Evolutionary conservation across 768 basidiomycete species (phyloP), one percentile per base, ranked within the genome.

Genomic region (Gyrodon lividus): DNA sequence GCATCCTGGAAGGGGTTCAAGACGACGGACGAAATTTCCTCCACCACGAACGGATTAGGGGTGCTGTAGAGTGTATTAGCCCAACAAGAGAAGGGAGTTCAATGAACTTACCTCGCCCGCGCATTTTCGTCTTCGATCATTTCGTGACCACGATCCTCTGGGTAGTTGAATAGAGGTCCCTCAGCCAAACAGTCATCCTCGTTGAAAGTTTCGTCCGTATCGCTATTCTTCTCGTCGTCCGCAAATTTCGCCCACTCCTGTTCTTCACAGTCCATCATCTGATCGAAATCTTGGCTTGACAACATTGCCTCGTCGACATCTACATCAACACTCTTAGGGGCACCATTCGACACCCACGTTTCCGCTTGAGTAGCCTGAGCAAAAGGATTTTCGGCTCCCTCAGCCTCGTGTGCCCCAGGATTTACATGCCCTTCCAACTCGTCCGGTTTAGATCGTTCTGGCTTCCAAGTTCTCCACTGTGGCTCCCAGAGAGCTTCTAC

Each of bases 401-500:
- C 55, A 0, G 24, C 34, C 20, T 59, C 58, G 17, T 20, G 30
- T 20, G 70, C 62, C 31, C 64, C 64, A 14, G 54, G 39, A 12
- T 69, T 62, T 20, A 66, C 61, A 23, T 65, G 60, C 22, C 65
- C 62, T 20, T 66, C 52, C 22, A 39, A 20, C 30, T 58, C 58
- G 9, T 55, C 48, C 4, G 49, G 28, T 22, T 39, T 47, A 1
- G 48, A 43, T 22, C 8, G 44, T 14, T 34, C 47, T 19, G 85
- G 82, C 61, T 67, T 80, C 86, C 87, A 87, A 9, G 71, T 73
- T 63, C 70, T 82, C 65, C 75, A 79, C 48, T 74, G 58, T 31
- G 77, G 69, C 40, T 88, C 84, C 93, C 93, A 97, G 9, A 94
- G 76, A 1, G 84, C 87, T 69, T 95, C 89, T 22, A 89, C 75